phyloP scores from a whole-genome alignment of 768 basidiomycete genomes.

The Exidia glandulosa region DNA sequence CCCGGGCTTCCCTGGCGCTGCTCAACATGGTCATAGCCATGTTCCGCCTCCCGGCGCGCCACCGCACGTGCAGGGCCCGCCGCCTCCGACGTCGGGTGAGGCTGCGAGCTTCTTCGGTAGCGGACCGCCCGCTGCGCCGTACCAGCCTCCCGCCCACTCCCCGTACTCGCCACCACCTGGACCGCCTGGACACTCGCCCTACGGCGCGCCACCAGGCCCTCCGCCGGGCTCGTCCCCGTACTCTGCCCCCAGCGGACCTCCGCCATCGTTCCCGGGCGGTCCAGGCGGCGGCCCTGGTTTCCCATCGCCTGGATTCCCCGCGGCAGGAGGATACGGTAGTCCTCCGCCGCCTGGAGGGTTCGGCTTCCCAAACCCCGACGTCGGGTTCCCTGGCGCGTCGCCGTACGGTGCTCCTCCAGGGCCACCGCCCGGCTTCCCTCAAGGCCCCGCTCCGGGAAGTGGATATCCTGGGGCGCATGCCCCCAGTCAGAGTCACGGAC shows the following conservation, averaged over 20 bases:
- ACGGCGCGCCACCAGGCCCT: conserved; percentile 14
- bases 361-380: not conserved
- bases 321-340: too few species aligned
- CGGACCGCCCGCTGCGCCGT: not conserved
- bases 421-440: not conserved
- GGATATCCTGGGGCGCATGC: not conserved
- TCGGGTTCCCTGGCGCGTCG: conserved; percentile 18
- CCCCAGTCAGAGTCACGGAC: not conserved
- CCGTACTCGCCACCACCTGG: conserved; percentile 18
- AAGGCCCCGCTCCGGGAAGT: not conserved
- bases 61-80: conserved; percentile 5
- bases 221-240: conserved; percentile 13
- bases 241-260: conserved; percentile 16
- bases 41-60: conserved; percentile 8
- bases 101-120: conserved; percentile 6
- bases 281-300: conserved; percentile 1
- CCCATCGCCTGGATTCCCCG: not conserved
- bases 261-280: conserved; percentile 21
- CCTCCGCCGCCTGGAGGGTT: not conserved
- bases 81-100: conserved; percentile 6
- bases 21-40: conserved; percentile 20
- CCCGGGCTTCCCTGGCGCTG: conserved; percentile 17
- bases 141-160: not conserved
- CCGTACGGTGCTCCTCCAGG: not conserved
- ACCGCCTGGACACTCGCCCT: not conserved